Percentiles rank a stretch among this genome's conserved stretches.
Evolutionary conservation across 257 asterid species (phyloP).

Genomic region (Cruciata laevipes): DNA sequence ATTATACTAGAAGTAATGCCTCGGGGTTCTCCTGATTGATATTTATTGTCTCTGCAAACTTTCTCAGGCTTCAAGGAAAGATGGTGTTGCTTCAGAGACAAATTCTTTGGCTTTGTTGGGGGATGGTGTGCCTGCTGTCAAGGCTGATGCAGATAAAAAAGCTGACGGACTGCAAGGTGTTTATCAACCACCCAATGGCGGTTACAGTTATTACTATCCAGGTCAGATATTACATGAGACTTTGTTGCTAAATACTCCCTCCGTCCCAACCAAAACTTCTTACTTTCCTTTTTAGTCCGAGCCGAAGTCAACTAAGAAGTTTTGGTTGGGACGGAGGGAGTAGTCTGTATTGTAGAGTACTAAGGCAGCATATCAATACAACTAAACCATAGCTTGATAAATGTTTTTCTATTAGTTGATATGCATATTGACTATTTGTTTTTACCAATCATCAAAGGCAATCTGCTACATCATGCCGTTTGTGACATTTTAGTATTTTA

Average conservation of each 20-base stretch:
- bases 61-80: conserved; percentile 37
- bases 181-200: conserved; percentile 46
- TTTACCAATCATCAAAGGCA: neutral
- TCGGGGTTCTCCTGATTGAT: too few species aligned
- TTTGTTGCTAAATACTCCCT: conserved; percentile 10
- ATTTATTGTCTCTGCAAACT: neutral
- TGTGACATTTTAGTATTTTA: neutral
- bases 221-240: conserved; percentile 32
- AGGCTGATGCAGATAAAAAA: conserved; percentile 33
- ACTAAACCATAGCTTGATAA: too few species aligned
- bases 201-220: conserved; percentile 54
- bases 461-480: neutral
- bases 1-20: too few species aligned
- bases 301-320: too few species aligned
- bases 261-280: too few species aligned
- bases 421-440: neutral
- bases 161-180: conserved; percentile 42
- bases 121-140: conserved; percentile 27
- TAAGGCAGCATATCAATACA: neutral
- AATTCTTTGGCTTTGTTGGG: conserved; percentile 27
- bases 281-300: too few species aligned
- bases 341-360: too few species aligned
- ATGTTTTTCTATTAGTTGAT: neutral
- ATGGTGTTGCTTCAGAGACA: conserved; percentile 32
- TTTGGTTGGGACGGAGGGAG: too few species aligned